Evolutionary conservation across 2,329 filamentous ascomycete genomes (phyloP), one percentile per base, ranked within the genome.

Genomic region (Gnomoniopsis sp.): DNA sequence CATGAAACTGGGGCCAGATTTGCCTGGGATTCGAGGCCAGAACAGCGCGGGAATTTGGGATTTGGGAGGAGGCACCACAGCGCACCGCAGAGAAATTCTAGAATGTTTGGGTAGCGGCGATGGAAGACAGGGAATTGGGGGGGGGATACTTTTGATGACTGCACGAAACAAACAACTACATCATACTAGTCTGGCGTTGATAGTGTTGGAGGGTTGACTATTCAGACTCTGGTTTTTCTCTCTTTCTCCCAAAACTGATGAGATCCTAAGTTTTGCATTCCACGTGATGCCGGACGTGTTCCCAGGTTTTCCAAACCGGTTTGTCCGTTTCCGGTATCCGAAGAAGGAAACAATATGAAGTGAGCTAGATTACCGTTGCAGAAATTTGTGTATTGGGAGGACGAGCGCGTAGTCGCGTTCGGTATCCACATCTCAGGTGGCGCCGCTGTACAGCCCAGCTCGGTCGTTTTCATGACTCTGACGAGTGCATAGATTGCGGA

Each of bases 111-210:
- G 14, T 6, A n/a, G 38, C 38, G 6, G 38, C n/a, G 12, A 41
- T 4, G n/a, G 38, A n/a, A 12, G 38, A 12, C 3, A 15, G 38
- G 38, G 14, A n/a, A 41, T 6, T 4, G 38, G 38, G 14, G n/a
- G n/a, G 4, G 38, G 38, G 36, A 53, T 15, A 53, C 34, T 33
- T 26, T 51, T 46, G 49, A 55, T 55, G 44, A 55, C 41, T 19
- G 41, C 36, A 41, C 36, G 36, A 41, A 44, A 44, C 41, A 17
- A 44, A 17, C 34, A 11, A 46, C 36, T 51, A 57, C 48, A 57
- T 23, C 54, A 57, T 52, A 38, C 41, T 57, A 36, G 54, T 57
- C 54, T 51, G 36, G 54, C 54, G 54, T 57, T 51, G 22, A 30
- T 30, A 30, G 26, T 4, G 26, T 8, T 30, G 26, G 26, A 8